phyloP scores from a whole-genome alignment of 163 green algal species.

The Chlorella variabilis region DNA sequence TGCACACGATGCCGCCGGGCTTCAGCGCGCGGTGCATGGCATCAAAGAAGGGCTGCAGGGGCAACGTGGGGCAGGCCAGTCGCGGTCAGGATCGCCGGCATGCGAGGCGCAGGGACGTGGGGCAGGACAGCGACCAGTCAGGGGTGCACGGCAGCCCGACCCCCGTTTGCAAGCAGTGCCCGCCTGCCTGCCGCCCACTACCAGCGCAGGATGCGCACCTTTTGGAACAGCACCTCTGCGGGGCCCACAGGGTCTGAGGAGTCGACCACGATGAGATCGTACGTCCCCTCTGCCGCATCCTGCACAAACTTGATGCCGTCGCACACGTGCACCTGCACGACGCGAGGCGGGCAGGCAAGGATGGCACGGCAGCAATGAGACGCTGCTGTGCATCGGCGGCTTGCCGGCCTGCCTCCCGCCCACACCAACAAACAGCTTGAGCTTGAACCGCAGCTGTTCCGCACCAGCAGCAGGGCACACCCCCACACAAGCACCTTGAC shows the following conservation, averaged over 20 bases:
- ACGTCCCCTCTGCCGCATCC: slow-evolving; percentile 79
- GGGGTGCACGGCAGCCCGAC: no score
- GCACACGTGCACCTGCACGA: slow-evolving; percentile 72
- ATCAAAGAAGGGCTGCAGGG: slow-evolving; percentile 93
- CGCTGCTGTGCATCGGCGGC: no score
- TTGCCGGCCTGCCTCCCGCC: no score
- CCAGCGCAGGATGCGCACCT: no score
- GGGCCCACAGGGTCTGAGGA: slow-evolving; percentile 97
- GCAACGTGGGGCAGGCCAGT: not conserved
- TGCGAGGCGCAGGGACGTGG: no score
- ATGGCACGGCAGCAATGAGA: not conserved
- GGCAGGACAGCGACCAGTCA: no score
- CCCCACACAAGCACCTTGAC: slow-evolving; percentile 77
- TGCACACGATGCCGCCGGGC: slow-evolving; percentile 94
- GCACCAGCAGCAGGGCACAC: no score
- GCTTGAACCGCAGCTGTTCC: no score
- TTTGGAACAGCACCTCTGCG: slow-evolving; percentile 92
- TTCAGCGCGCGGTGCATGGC: slow-evolving; percentile 92
- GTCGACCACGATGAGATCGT: slow-evolving; percentile 99
- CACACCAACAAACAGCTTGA: no score
- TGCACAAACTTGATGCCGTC: slow-evolving; percentile 94
- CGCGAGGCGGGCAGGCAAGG: not conserved
- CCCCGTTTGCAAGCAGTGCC: no score
- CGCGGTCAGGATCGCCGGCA: no score
- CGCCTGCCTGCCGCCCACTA: no score